Evolutionary conservation across 2,329 filamentous ascomycete species (phyloP), one percentile per base, ranked within the genome.

Genomic region (Pseudocercospora vitis): DNA sequence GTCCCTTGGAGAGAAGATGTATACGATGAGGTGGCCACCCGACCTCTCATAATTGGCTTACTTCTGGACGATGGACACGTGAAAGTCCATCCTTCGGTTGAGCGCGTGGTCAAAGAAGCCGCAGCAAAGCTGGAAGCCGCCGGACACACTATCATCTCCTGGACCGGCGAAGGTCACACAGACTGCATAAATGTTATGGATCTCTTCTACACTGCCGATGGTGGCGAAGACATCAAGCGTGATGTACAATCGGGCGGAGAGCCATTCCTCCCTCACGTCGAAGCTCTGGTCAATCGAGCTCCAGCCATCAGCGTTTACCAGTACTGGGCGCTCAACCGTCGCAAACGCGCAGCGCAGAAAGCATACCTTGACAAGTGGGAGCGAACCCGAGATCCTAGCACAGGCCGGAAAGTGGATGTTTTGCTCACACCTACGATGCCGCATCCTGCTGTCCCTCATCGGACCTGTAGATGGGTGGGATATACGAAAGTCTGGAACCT

Each of bases 251-350:
- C 69, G 1, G 81, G 76, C 0, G 82, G 83, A 1, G 84, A 87
- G 51, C 83, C 83, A 0, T 78, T 76, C 33, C 76, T 85, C 3
- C 78, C 80, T 0, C 80, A 83, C 50, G 82, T 87, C 0, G 74
- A 84, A 61, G 74, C 71, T 0, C 72, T 87, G 4, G 67, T 86
- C 11, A 79, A 80, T 48, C 72, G 74, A 0, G 79, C 74, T 1
- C 59, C 74, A 8, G 65, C 81, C 0, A 81, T 86, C 11, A 83
- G 81, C 0, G 81, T 86, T 0, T 85, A 81, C 53, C 74, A 83
- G 3, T 87, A 87, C 68, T 87, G 83, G 84, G 82, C 86, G 60
- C 73, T 87, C 5, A 86, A 86, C 68, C 80, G 73, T 55, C 73
- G 75, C 21, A 86, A 86, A 62, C 52, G 74, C 21, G 71, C 70